Conservation (phyloP, 305 asterid species). For the Fraxinus baroniana region DNA sequence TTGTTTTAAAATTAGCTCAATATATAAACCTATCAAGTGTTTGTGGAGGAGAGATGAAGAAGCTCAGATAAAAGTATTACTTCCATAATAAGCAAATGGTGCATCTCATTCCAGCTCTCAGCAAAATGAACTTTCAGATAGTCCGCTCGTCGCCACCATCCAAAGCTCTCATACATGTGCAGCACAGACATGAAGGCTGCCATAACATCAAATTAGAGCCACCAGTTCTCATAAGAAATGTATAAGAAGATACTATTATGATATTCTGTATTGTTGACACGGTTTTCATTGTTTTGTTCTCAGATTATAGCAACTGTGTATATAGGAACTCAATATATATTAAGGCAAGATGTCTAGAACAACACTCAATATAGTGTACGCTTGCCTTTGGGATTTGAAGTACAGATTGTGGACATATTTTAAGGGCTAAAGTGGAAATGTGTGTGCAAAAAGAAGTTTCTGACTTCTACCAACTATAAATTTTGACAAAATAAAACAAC, state of each 20-base stretch:
- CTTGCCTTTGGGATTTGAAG: slow-evolving; percentile 4
- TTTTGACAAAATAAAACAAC: neutral
- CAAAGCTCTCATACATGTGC: slow-evolving; percentile 94
- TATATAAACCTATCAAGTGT: neutral
- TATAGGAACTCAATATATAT: neutral
- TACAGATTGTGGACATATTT: neutral
- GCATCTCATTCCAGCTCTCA: slow-evolving; percentile 99
- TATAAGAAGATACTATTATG: neutral
- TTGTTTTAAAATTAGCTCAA: neutral
- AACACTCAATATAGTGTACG: neutral
- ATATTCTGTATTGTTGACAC: neutral
- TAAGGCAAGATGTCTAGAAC: neutral
- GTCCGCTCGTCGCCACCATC: slow-evolving; percentile 99
- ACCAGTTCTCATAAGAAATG: slow-evolving; percentile 21
- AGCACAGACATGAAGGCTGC: slow-evolving; percentile 95
- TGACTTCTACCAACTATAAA: slow-evolving; percentile 8
- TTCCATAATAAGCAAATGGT: slow-evolving; percentile 98
- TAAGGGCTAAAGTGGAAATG: neutral
- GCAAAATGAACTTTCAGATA: slow-evolving; percentile 97
- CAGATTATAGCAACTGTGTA: neutral
- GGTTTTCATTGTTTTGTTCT: neutral
- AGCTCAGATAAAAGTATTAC: slow-evolving; percentile 44
- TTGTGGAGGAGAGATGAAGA: slow-evolving; percentile 16
- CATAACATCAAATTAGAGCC: slow-evolving; percentile 28
- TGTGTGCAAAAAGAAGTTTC: slow-evolving; percentile 2